These are phyloP conservation scores for Aphanomyces astaci DNA, from an alignment of 352 stramenopile genomes.

Conservation along the genomic window DNA sequence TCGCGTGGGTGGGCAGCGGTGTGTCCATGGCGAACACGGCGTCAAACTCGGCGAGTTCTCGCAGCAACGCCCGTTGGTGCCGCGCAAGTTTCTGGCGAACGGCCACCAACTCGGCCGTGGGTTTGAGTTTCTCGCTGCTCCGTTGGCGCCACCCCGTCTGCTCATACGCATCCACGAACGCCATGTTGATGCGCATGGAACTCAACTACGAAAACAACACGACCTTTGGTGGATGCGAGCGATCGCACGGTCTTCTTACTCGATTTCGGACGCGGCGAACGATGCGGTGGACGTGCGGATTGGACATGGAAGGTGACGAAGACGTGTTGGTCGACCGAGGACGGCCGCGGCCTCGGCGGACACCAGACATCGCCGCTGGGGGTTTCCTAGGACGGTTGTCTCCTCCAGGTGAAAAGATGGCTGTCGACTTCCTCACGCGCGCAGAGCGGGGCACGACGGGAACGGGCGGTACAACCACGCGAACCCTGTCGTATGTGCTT, in stretches of 20 bases:
- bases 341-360: neutral
- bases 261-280: constrained; percentile 8
- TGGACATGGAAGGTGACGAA: neutral
- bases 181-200: constrained; percentile 47
- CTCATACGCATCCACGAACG: constrained; percentile 82
- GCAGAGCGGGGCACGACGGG: too few species aligned
- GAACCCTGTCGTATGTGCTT: too few species aligned
- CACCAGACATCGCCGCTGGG: neutral
- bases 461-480: neutral
- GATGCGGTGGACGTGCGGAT: constrained; percentile 13
- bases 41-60: constrained; percentile 32
- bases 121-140: constrained; percentile 74
- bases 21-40: constrained; percentile 36
- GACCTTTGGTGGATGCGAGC: neutral
- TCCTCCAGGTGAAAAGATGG: neutral
- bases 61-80: constrained; percentile 44
- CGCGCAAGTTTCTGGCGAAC: constrained; percentile 45
- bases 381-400: constrained; percentile 5
- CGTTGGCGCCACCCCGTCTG: constrained; percentile 67
- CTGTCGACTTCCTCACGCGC: neutral
- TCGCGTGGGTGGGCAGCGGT: constrained; percentile 18
- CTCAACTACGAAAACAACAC: constrained; percentile 32
- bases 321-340: neutral
- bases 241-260: constrained; percentile 4
- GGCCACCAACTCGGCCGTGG: constrained; percentile 52